A percentile compares a stretch with the other conserved stretches of the same genome.
Conservation (phyloP, 2,329 filamentous ascomycete species). For the Cercospora sp. region DNA sequence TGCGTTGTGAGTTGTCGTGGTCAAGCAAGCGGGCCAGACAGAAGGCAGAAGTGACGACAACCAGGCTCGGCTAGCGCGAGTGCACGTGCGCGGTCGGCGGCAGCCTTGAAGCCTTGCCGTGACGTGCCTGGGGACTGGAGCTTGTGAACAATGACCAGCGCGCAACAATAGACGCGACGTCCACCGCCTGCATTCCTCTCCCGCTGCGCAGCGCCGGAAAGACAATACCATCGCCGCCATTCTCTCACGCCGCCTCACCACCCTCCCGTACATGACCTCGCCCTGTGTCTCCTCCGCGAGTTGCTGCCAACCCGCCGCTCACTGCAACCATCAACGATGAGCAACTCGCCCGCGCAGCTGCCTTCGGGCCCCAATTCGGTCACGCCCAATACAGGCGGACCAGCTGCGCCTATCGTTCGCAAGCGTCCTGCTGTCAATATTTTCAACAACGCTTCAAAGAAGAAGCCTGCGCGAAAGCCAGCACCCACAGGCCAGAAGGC, state of each 20-base stretch:
- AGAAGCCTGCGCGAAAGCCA: slow-evolving; percentile 38
- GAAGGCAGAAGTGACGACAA: not conserved
- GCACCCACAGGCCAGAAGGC: slow-evolving; percentile 16
- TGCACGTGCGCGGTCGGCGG: not conserved
- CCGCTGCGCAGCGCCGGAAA: not conserved
- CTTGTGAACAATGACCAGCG: slow-evolving; percentile 1
- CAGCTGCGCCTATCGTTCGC: slow-evolving; percentile 36
- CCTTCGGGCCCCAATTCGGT: slow-evolving; percentile 36
- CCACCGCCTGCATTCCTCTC: slow-evolving; percentile 2
- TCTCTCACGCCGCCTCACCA: not conserved
- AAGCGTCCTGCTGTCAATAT: slow-evolving; percentile 39
- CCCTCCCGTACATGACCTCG: not conserved
- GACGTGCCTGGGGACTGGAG: not conserved
- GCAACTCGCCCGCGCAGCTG: slow-evolving; percentile 38
- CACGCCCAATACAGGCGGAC: slow-evolving; percentile 43
- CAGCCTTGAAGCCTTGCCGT: not conserved
- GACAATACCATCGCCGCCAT: not conserved
- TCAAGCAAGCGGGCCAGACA: not conserved
- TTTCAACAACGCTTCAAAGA: slow-evolving; percentile 36
- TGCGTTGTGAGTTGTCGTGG: not conserved
- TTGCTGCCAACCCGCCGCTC: slow-evolving; percentile 3
- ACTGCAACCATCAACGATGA: slow-evolving; percentile 30
- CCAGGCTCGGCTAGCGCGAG: not conserved
- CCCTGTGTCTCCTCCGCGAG: not conserved
- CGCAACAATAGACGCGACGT: not conserved